Conservation (phyloP, 495 filamentous ascomycete genomes). For the Annulohypoxylon stygium region DNA sequence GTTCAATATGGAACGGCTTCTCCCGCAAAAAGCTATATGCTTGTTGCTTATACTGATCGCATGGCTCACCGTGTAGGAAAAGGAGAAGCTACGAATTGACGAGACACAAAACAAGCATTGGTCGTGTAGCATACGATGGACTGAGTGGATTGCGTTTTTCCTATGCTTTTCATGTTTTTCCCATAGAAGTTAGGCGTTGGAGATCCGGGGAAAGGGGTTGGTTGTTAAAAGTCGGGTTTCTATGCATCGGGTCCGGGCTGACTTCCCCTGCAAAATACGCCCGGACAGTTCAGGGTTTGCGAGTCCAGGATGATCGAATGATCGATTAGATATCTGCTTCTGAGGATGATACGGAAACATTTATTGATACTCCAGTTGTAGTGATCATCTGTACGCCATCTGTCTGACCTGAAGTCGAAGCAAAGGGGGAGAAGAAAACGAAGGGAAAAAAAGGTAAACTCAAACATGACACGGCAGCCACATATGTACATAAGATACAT, state of each 20-base stretch:
- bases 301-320: slow-evolving; percentile 16
- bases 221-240: slow-evolving; percentile 35
- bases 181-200: slow-evolving; percentile 18
- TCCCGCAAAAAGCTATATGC: not conserved
- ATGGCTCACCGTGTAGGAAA: slow-evolving; percentile 1
- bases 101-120: slow-evolving; percentile 26
- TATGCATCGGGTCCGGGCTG: slow-evolving; percentile 36
- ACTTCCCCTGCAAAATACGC: slow-evolving; percentile 29
- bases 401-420: not conserved
- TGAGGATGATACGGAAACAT: slow-evolving; percentile 22
- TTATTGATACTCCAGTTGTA: not conserved
- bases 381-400: not conserved
- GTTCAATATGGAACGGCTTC: not conserved
- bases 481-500: not conserved
- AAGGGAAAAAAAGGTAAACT: not conserved
- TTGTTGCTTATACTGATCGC: slow-evolving; percentile 17
- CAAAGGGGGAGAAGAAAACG: not conserved
- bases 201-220: slow-evolving; percentile 43
- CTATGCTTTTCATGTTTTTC: not conserved
- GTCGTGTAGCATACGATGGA: not conserved
- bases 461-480: not conserved
- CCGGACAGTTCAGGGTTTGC: slow-evolving; percentile 2
- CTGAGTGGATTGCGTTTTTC: not conserved
- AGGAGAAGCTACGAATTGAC: slow-evolving; percentile 7
- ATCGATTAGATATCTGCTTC: slow-evolving; percentile 26